Evolutionary conservation across 495 filamentous ascomycete species (phyloP).

Genomic region (Penicillium longicatenatum): DNA sequence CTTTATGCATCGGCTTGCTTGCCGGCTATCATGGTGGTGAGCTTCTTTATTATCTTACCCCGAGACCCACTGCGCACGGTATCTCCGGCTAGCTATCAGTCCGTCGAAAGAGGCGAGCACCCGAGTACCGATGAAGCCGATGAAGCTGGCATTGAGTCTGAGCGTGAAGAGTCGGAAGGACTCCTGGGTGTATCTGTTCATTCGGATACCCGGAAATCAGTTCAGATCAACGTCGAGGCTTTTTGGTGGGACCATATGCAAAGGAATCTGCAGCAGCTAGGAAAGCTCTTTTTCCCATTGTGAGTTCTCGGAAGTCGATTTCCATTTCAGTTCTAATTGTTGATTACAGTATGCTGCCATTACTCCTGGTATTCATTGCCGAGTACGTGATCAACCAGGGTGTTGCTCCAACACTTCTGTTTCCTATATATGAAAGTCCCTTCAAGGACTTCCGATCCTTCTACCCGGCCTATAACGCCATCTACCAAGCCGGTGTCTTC

Average conservation of each 20-base stretch:
- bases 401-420: conserved; percentile 85
- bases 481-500: conserved; percentile 95
- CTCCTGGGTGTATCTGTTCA: conserved; percentile 37
- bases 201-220: conserved; percentile 27
- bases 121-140: conserved; percentile 43
- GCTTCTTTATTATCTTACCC: conserved; percentile 82
- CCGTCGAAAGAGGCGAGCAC: conserved; percentile 41
- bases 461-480: conserved; percentile 87
- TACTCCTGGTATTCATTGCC: conserved; percentile 88
- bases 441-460: conserved; percentile 83
- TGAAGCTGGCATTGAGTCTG: conserved; percentile 16
- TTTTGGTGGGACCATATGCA: conserved; percentile 40
- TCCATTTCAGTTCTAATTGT: conserved; percentile 24
- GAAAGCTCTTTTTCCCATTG: conserved; percentile 67
- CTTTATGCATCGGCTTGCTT: conserved; percentile 76
- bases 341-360: conserved; percentile 74
- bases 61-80: conserved; percentile 52
- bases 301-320: conserved; percentile 33
- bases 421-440: conserved; percentile 72
- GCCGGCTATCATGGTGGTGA: conserved; percentile 78
- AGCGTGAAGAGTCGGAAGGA: conserved; percentile 35
- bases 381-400: conserved; percentile 98
- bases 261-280: conserved; percentile 53
- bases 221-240: conserved; percentile 3
- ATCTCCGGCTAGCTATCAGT: conserved; percentile 30